phyloP scores from a whole-genome alignment of 176 grass and related monocot genomes.

The Musa acuminata region DNA sequence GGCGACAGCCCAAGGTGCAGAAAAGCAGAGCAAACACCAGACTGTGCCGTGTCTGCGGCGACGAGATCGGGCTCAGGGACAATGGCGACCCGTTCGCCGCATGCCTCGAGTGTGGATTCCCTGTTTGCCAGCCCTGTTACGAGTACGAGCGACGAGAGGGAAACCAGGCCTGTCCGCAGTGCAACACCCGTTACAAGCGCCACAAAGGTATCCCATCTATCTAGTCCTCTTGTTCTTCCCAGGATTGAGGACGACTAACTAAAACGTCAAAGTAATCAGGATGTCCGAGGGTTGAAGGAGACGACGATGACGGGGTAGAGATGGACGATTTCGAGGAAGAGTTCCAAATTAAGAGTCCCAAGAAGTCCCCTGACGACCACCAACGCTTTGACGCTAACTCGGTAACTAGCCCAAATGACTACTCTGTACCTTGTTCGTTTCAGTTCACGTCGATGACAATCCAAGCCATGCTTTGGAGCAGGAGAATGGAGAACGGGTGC shows the following conservation, averaged over 20 bases:
- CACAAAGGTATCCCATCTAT: conserved; percentile 41
- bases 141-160: conserved; percentile 80
- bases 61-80: conserved; percentile 43
- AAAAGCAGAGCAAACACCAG: conserved; percentile 34
- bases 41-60: conserved; percentile 64
- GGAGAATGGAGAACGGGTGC: conserved; percentile 74
- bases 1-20: conserved; percentile 31
- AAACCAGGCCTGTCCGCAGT: conserved; percentile 70
- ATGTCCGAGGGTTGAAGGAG: conserved; percentile 51
- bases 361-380: conserved; percentile 50
- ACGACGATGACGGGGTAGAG: conserved; percentile 51
- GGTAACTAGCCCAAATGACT: conserved; percentile 21
- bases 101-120: conserved; percentile 82
- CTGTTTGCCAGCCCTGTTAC: conserved; percentile 73
- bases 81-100: conserved; percentile 64
- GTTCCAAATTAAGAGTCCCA: conserved; percentile 57
- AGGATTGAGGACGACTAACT: too few species aligned
- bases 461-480: conserved; percentile 14
- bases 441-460: not conserved
- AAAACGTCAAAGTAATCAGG: conserved; percentile 21
- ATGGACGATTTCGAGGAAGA: conserved; percentile 86
- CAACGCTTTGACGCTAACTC: conserved; percentile 56
- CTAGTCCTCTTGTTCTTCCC: too few species aligned
- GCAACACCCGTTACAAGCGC: conserved; percentile 88
- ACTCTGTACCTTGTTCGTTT: not conserved